Base-by-base conservation (phyloP, 2,329 filamentous ascomycete genomes). In the Pseudogymnoascus sp. region DNA sequence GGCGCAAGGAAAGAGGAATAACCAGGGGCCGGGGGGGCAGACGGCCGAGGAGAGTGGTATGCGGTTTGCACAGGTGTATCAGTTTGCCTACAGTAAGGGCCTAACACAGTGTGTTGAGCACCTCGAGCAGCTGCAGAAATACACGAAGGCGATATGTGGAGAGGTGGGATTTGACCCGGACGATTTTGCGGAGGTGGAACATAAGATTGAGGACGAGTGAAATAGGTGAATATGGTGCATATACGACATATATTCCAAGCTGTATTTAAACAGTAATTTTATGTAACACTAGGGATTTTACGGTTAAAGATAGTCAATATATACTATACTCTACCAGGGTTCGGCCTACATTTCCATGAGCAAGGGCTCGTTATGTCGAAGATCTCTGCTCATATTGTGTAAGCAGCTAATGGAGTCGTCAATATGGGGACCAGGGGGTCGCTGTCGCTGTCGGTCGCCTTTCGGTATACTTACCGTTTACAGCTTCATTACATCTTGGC, bases 31-130 rank as follows among this genome's bases (percentile, higher is more conserved):
- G 59, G 77, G 69, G 12, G 75, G 76, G 67, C 79, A 80, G 64
- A 84, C 82, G 81, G 78, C 78, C 31, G 80, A 84, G 47, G 23
- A 31, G 8, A 54, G 26, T 60, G 77, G 69, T 14, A 76, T 76
- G 67, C 79, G 80, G 64, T 84, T 82, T 81, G 78, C 78, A 36
- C 80, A 84, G 68, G 82, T 85, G 64, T 84, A 86, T 69, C 80
- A 79, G 64, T 83, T 80, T 71, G 80, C 78, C 1, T 82, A 82
- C 68, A 80, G 79, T 64, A 78, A 83, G 67, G 81, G 79, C 65
- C 72, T 83, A 57, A 83, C 80, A 5, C 79, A 80, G 3, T 83
- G 68, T 66, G 84, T 71, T 78, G 77, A 79, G 60, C 79, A 85
- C 67, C 70, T 85, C 2, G 79, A 83, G 67, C 77, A 80, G 64